These are phyloP conservation scores for Madurella fahalii DNA, from an alignment of 2,329 filamentous ascomycete genomes.

Conservation along the genomic window DNA sequence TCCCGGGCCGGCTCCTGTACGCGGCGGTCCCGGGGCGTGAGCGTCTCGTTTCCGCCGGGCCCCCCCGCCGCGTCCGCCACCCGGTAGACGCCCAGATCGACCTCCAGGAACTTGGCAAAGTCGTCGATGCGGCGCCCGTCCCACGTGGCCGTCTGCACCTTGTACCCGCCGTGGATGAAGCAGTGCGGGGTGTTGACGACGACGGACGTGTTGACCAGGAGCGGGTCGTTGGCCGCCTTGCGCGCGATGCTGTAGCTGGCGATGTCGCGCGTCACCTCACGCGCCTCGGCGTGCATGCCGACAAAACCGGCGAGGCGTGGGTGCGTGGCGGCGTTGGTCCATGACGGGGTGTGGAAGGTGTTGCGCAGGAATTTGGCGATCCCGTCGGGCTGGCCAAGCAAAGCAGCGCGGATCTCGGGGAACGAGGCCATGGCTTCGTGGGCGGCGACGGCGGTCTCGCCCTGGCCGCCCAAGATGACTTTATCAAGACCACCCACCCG, in stretches of 20 bases:
- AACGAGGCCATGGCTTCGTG: slow-evolving; percentile 1
- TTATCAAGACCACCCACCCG: not conserved
- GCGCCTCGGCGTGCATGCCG: not conserved
- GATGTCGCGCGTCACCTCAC: slow-evolving; percentile 2
- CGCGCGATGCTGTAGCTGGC: not conserved
- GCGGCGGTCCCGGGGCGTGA: not conserved
- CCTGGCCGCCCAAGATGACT: slow-evolving; percentile 6
- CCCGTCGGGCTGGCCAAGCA: too few species aligned
- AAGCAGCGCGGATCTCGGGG: not conserved
- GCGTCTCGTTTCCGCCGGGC: not conserved
- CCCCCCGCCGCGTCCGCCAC: not conserved
- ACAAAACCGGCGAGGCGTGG: slow-evolving; percentile 3
- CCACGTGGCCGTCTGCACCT: slow-evolving; percentile 4
- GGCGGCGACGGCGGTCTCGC: slow-evolving; percentile 5
- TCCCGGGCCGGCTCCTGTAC: not conserved
- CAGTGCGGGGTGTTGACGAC: not conserved
- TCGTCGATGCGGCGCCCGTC: slow-evolving; percentile 4
- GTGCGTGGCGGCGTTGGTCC: not conserved
- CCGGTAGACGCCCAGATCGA: not conserved
- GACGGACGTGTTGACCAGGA: not conserved
- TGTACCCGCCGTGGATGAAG: slow-evolving; percentile 4
- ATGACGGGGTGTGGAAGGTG: not conserved
- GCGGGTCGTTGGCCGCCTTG: not conserved
- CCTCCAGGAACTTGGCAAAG: not conserved
- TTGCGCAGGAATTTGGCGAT: not conserved